Percentiles rank a stretch among this genome's conserved stretches.
phyloP scores from a whole-genome alignment of 2,329 filamentous ascomycete genomes.

The Stromatinia cepivora region DNA sequence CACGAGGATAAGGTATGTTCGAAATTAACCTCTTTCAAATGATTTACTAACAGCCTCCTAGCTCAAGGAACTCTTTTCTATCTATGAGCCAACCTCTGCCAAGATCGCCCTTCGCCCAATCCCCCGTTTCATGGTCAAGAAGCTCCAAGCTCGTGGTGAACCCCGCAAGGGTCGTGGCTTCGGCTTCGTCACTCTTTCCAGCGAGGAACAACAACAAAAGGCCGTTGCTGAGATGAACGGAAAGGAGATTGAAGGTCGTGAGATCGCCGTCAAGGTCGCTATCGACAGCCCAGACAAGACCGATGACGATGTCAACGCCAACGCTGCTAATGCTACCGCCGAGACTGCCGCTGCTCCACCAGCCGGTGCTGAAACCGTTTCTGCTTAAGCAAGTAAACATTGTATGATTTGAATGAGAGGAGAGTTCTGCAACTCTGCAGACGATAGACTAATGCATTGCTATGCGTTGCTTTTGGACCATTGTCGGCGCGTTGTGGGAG shows the following conservation, averaged over 20 bases:
- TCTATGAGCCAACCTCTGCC: conserved; percentile 88
- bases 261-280: conserved; percentile 99
- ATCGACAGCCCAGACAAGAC: conserved; percentile 99
- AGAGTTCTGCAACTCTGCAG: conserved; percentile 26
- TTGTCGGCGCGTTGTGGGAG: conserved; percentile 31
- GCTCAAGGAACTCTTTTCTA: conserved; percentile 96
- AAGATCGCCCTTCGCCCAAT: conserved; percentile 99
- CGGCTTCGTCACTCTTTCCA: conserved; percentile 93
- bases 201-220: conserved; percentile 96
- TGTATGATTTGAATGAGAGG: conserved; percentile 40
- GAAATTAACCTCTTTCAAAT: neutral
- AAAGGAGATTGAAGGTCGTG: conserved; percentile 97
- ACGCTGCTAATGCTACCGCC: conserved; percentile 46
- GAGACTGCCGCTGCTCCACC: conserved; percentile 42
- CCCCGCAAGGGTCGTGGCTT: conserved; percentile 99
- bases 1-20: conserved; percentile 86
- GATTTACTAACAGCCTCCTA: conserved; percentile 43
- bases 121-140: conserved; percentile 99
- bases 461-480: conserved; percentile 37
- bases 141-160: conserved; percentile 96
- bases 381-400: conserved; percentile 41
- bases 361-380: conserved; percentile 59
- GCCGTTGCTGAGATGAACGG: conserved; percentile 98
- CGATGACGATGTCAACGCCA: conserved; percentile 74
- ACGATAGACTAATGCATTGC: conserved; percentile 30